Percentiles rank a stretch among this genome's conserved stretches.
Conservation (phyloP, 2,329 filamentous ascomycete genomes). For the Lecanicillium sp. region DNA sequence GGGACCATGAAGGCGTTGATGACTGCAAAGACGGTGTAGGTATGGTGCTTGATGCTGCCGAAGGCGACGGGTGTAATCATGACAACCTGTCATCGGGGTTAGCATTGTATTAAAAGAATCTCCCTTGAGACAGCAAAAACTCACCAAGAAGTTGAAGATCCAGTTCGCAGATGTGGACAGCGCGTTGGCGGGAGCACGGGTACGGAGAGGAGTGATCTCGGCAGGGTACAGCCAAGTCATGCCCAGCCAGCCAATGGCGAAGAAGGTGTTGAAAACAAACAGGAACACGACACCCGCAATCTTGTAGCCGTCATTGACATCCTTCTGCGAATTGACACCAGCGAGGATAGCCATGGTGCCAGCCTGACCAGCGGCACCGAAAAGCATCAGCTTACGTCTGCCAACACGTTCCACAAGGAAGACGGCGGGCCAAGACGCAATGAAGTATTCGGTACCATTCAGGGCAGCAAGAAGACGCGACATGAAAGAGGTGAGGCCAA, state of each 20-base stretch:
- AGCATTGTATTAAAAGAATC: neutral
- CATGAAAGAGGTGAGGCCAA: slow-evolving; percentile 45
- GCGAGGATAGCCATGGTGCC: slow-evolving; percentile 56
- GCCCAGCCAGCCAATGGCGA: slow-evolving; percentile 51
- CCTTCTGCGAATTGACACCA: slow-evolving; percentile 45
- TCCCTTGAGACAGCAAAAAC: slow-evolving; percentile 4
- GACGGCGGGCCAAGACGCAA: slow-evolving; percentile 54
- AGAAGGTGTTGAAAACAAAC: slow-evolving; percentile 54
- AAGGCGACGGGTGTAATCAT: slow-evolving; percentile 56
- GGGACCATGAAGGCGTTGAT: slow-evolving; percentile 56
- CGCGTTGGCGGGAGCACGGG: slow-evolving; percentile 54
- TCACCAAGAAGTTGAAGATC: slow-evolving; percentile 54
- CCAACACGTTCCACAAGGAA: slow-evolving; percentile 60
- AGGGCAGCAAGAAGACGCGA: slow-evolving; percentile 48
- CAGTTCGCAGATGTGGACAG: slow-evolving; percentile 47
- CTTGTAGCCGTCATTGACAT: slow-evolving; percentile 40
- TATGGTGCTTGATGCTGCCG: slow-evolving; percentile 48
- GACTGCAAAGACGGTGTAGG: slow-evolving; percentile 59
- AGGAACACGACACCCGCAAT: slow-evolving; percentile 58
- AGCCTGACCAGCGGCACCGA: slow-evolving; percentile 57
- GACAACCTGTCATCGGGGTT: slow-evolving; percentile 32
- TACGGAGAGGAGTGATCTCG: slow-evolving; percentile 60
- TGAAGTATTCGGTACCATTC: slow-evolving; percentile 43
- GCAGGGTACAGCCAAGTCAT: slow-evolving; percentile 58
- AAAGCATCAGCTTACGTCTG: slow-evolving; percentile 63